Evolutionary conservation across 345 rosid genomes (phyloP).

Genomic region (Durio zibethinus): DNA sequence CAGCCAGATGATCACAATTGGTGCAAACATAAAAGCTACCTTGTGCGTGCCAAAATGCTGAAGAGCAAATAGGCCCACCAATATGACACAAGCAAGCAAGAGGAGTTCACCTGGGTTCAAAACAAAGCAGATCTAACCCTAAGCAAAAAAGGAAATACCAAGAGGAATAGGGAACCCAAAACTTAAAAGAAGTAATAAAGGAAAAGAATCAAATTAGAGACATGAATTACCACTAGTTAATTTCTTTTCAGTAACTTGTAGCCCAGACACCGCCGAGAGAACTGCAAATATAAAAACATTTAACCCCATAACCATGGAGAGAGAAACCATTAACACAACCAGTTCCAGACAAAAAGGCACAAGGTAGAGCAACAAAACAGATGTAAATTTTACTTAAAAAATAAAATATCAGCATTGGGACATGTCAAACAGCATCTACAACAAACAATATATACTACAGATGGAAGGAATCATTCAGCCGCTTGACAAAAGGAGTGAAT

Average conservation of each 20-base stretch:
- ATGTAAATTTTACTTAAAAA: not conserved
- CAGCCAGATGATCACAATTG: conserved; percentile 78
- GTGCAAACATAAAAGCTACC: conserved; percentile 87
- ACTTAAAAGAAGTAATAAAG: not conserved
- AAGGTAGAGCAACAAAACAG: not conserved
- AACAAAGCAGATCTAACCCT: not conserved
- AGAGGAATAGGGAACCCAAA: not conserved
- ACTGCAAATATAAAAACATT: conserved; percentile 49
- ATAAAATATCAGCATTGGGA: not conserved
- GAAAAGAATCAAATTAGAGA: not conserved
- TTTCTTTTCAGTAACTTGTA: conserved; percentile 47
- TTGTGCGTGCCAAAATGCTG: conserved; percentile 86
- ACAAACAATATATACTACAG: not conserved
- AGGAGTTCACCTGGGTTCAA: conserved; percentile 48
- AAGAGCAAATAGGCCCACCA: conserved; percentile 89
- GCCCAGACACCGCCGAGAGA: conserved; percentile 75
- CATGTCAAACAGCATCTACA: not conserved
- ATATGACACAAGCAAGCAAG: conserved; percentile 69
- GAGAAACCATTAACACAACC: not conserved
- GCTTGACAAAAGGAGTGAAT: not conserved
- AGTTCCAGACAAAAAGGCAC: not conserved
- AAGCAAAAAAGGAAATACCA: not conserved
- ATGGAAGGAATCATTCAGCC: not conserved
- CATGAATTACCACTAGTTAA: conserved; percentile 46
- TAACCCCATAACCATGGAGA: not conserved